Evolutionary conservation across 2,329 filamentous ascomycete species (phyloP).

Genomic region (Cadophora luteo-olivacea): DNA sequence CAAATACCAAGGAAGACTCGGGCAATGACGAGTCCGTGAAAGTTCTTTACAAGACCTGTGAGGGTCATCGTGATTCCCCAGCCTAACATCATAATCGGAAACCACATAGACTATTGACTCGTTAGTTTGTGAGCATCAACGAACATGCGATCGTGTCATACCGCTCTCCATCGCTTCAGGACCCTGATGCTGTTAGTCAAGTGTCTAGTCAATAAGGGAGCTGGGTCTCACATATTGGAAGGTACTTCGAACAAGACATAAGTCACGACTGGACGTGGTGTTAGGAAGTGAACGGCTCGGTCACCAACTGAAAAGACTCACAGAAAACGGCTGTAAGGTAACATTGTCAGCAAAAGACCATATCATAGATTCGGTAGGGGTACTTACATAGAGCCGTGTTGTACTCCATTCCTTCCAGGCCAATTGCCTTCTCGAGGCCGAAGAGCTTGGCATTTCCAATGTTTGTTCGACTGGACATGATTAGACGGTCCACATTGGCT

Average conservation of each 20-base stretch:
- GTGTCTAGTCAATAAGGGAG: background rate
- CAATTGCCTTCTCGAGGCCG: conserved; percentile 49
- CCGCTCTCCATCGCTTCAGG: conserved; percentile 25
- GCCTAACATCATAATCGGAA: conserved; percentile 66
- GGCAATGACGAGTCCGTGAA: conserved; percentile 62
- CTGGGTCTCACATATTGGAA: conserved; percentile 19
- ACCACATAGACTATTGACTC: conserved; percentile 55
- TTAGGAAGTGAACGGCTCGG: background rate
- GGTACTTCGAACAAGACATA: conserved; percentile 25
- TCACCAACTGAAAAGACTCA: conserved; percentile 3
- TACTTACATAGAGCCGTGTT: conserved; percentile 62
- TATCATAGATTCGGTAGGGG: conserved; percentile 49
- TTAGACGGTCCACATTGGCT: background rate
- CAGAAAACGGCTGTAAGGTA: conserved; percentile 20
- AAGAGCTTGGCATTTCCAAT: conserved; percentile 69
- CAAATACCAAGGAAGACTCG: conserved; percentile 39
- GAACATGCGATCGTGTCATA: background rate
- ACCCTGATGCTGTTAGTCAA: conserved; percentile 9
- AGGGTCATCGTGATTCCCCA: conserved; percentile 74
- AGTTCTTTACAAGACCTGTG: conserved; percentile 71
- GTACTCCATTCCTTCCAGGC: conserved; percentile 67
- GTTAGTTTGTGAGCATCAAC: background rate
- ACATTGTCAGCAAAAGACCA: background rate
- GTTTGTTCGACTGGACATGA: conserved; percentile 50
- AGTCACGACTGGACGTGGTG: conserved; percentile 10